Conservation (phyloP, 768 basidiomycete genomes). For the Rhodotorula kratochvilovae region DNA sequence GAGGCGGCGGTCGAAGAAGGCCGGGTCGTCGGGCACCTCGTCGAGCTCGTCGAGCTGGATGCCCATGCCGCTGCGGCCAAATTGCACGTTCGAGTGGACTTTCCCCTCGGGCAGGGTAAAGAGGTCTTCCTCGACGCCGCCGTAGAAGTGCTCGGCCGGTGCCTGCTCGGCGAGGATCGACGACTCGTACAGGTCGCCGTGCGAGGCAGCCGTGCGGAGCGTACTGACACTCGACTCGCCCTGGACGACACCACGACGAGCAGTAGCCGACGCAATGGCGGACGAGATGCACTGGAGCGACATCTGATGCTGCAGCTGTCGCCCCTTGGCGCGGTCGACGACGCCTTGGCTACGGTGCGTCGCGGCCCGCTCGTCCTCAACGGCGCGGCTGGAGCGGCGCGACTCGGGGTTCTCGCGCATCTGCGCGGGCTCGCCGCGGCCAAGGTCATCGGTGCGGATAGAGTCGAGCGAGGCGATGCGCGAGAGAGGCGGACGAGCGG, state of each 20-base stretch:
- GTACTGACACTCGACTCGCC: background rate
- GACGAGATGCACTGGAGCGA: slow-evolving; percentile 43
- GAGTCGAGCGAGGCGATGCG: slow-evolving; percentile 23
- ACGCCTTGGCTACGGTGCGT: background rate
- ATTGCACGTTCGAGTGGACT: background rate
- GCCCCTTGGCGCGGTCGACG: slow-evolving; percentile 26
- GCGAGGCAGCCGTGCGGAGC: background rate
- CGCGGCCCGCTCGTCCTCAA: background rate
- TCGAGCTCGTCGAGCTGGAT: slow-evolving; percentile 46
- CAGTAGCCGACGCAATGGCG: slow-evolving; percentile 42
- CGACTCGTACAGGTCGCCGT: background rate
- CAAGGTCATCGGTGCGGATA: slow-evolving; percentile 16
- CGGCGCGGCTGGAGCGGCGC: background rate
- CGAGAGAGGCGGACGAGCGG: slow-evolving; percentile 4
- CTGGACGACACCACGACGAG: slow-evolving; percentile 5
- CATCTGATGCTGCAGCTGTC: slow-evolving; percentile 41
- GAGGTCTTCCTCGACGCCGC: slow-evolving; percentile 8
- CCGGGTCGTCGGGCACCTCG: slow-evolving; percentile 36
- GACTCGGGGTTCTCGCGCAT: background rate
- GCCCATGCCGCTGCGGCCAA: background rate
- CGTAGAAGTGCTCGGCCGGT: slow-evolving; percentile 1
- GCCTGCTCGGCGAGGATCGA: background rate
- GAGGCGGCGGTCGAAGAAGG: background rate
- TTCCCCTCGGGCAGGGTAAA: background rate
- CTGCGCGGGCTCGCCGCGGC: background rate